A percentile compares a stretch with the other conserved stretches of the same genome.
These are phyloP conservation scores for Penicillium oxalicum DNA, from an alignment of 2,329 filamentous ascomycete genomes.

Conservation along the genomic window DNA sequence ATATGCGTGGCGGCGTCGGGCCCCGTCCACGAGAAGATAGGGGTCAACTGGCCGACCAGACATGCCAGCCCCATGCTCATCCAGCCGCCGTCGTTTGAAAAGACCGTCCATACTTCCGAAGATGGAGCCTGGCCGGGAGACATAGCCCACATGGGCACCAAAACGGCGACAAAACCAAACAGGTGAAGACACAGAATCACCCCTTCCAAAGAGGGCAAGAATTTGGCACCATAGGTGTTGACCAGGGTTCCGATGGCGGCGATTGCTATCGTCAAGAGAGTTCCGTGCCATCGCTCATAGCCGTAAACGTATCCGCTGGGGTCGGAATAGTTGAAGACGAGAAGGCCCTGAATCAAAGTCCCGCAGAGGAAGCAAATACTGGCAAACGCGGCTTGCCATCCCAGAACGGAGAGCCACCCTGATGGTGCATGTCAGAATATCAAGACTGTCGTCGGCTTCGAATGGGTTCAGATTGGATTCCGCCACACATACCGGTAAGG, in stretches of 20 bases:
- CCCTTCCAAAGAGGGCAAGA: conserved; percentile 48
- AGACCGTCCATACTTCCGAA: conserved; percentile 31
- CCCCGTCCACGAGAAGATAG: conserved; percentile 25
- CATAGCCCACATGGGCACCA: conserved; percentile 34
- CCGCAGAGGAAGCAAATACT: conserved; percentile 30
- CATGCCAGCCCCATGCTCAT: conserved; percentile 33
- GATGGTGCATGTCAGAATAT: background rate
- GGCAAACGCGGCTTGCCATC: conserved; percentile 34
- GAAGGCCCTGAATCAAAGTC: conserved; percentile 31
- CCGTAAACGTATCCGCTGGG: conserved; percentile 17
- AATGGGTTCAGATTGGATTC: background rate
- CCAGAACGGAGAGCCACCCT: conserved; percentile 35
- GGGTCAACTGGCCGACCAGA: conserved; percentile 32
- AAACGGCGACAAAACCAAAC: conserved; percentile 40
- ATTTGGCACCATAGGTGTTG: conserved; percentile 44
- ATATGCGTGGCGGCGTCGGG: conserved; percentile 34
- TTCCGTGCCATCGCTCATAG: conserved; percentile 33
- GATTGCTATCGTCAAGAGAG: conserved; percentile 46
- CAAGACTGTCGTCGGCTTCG: background rate
- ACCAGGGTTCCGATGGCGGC: conserved; percentile 44
- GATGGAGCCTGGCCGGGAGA: conserved; percentile 18
- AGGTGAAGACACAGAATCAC: conserved; percentile 47
- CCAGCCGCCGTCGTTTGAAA: conserved; percentile 36
- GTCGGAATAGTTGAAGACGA: conserved; percentile 29
- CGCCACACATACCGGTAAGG: conserved; percentile 24